Conservation (phyloP, 2,329 filamentous ascomycete species). For the Gyromitra esculenta region DNA sequence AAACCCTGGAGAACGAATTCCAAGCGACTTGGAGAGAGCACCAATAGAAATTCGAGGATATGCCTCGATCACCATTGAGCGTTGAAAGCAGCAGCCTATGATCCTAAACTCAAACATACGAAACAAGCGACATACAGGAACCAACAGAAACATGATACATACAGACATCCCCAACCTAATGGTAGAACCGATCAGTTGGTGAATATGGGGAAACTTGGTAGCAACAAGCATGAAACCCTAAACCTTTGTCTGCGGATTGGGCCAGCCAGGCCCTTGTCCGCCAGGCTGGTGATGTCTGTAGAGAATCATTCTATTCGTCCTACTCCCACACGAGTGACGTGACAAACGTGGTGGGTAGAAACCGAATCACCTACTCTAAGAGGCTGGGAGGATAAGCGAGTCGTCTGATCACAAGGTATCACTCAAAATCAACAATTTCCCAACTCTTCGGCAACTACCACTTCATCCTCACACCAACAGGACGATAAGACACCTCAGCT, state of each 20-base stretch:
- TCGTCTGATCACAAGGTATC: conserved; percentile 28
- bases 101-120: not conserved
- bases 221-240: no score
- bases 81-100: not conserved
- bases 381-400: not conserved
- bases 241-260: no score
- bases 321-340: not conserved
- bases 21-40: not conserved
- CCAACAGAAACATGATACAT: not conserved
- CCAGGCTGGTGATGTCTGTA: not conserved
- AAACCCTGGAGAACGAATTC: not conserved
- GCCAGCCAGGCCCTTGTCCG: no score
- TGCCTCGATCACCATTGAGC: not conserved
- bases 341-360: not conserved
- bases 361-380: not conserved
- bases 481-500: not conserved
- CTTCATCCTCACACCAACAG: not conserved
- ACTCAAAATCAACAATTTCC: conserved; percentile 15
- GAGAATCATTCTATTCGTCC: not conserved
- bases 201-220: no score
- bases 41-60: not conserved
- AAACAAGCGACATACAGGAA: not conserved
- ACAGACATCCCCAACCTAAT: no score
- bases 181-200: no score
- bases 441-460: not conserved